phyloP scores from a whole-genome alignment of 2,329 filamentous ascomycete species.

The Aotearoamyces nothofagi region DNA sequence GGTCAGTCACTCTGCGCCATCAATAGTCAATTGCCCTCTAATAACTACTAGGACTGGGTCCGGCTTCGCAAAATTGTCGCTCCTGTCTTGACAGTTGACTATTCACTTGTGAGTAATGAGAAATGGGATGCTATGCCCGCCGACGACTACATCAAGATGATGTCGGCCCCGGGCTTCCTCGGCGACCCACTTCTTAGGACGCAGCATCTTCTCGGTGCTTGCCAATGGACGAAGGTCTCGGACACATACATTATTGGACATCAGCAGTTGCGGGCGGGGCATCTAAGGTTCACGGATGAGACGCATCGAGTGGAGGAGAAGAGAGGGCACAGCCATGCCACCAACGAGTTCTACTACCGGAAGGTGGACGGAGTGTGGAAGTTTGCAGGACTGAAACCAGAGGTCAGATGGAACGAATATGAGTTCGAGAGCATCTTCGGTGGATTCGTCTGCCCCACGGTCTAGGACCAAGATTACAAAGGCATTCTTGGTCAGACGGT shows the following conservation, averaged over 20 bases:
- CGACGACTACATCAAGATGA: slow-evolving; percentile 44
- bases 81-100: slow-evolving; percentile 32
- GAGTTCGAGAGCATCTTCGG: slow-evolving; percentile 16
- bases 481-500: too few species aligned
- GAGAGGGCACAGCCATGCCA: slow-evolving; percentile 13
- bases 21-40: not conserved
- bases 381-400: slow-evolving; percentile 15
- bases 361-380: slow-evolving; percentile 16
- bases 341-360: slow-evolving; percentile 14
- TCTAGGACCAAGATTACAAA: too few species aligned
- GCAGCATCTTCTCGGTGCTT: slow-evolving; percentile 47
- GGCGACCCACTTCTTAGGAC: slow-evolving; percentile 47
- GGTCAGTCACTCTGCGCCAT: slow-evolving; percentile 4
- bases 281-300: slow-evolving; percentile 10
- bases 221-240: slow-evolving; percentile 39
- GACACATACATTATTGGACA: slow-evolving; percentile 42
- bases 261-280: slow-evolving; percentile 13
- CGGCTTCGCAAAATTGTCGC: slow-evolving; percentile 13
- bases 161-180: slow-evolving; percentile 38
- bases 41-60: slow-evolving; percentile 11
- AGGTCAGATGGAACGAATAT: slow-evolving; percentile 15
- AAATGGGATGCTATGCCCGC: slow-evolving; percentile 46
- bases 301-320: slow-evolving; percentile 9
- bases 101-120: slow-evolving; percentile 46
- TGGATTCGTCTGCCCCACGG: slow-evolving; percentile 5